Evolutionary conservation across 2,329 filamentous ascomycete species (phyloP).

Genomic region (Aspergillus candidus): DNA sequence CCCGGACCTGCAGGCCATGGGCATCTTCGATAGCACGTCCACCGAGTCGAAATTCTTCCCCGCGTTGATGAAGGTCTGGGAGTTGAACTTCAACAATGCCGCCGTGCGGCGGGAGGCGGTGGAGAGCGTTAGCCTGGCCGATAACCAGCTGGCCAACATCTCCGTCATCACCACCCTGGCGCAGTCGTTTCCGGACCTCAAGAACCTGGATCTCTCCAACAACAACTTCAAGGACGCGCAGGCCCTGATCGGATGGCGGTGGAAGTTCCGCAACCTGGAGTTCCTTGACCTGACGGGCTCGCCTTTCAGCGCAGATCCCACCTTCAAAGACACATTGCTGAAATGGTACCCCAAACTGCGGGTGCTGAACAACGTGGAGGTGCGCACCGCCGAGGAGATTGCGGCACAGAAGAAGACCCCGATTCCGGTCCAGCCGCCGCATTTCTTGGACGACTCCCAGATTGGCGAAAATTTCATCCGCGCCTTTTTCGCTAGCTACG

Average conservation of each 20-base stretch:
- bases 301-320: slow-evolving; percentile 59
- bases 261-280: slow-evolving; percentile 70
- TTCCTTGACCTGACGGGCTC: slow-evolving; percentile 75
- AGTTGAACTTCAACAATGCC: slow-evolving; percentile 65
- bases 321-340: slow-evolving; percentile 62
- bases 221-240: slow-evolving; percentile 69
- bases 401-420: slow-evolving; percentile 52
- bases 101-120: slow-evolving; percentile 72
- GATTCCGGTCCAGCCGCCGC: slow-evolving; percentile 58
- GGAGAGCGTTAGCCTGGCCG: slow-evolving; percentile 71
- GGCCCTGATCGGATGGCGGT: slow-evolving; percentile 67
- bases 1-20: slow-evolving; percentile 62
- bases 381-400: slow-evolving; percentile 67
- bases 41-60: slow-evolving; percentile 84
- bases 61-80: slow-evolving; percentile 80
- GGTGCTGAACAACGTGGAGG: slow-evolving; percentile 66
- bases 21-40: slow-evolving; percentile 66
- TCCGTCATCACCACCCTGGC: slow-evolving; percentile 67
- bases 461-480: slow-evolving; percentile 71
- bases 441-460: slow-evolving; percentile 67
- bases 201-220: slow-evolving; percentile 81
- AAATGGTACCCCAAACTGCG: slow-evolving; percentile 79
- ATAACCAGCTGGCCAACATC: slow-evolving; percentile 72
- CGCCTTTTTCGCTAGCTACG: slow-evolving; percentile 68
- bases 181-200: slow-evolving; percentile 73